Conservation (phyloP, 2,329 filamentous ascomycete species). For the Microsporum audouinii region DNA sequence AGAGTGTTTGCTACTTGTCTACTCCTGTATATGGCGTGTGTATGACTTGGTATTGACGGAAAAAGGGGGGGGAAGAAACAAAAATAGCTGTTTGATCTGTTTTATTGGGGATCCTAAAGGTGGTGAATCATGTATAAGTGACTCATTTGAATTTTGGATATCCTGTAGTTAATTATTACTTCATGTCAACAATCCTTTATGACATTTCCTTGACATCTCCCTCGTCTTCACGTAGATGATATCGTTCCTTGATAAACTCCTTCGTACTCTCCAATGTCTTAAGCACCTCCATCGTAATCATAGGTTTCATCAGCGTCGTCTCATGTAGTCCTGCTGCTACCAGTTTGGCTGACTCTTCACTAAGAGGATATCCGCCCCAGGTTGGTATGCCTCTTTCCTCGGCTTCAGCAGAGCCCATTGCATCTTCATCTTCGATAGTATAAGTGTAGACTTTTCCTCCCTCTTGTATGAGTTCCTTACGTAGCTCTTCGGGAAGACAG, state of each 20-base stretch:
- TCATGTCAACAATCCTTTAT: background rate
- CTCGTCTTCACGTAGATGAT: background rate
- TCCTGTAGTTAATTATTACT: background rate
- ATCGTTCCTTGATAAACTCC: background rate
- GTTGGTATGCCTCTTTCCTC: background rate
- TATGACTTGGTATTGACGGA: background rate
- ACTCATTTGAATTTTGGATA: background rate
- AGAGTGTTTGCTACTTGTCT: background rate
- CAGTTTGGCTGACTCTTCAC: constrained; percentile 1
- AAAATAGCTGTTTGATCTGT: background rate
- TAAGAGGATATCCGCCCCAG: background rate
- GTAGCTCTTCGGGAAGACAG: background rate
- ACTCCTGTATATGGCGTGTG: background rate
- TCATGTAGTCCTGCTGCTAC: constrained; percentile 1
- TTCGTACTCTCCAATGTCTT: background rate
- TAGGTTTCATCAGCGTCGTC: background rate
- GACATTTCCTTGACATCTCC: background rate
- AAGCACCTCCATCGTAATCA: constrained; percentile 1
- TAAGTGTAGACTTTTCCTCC: constrained; percentile 1
- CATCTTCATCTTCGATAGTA: background rate
- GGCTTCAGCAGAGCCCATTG: background rate
- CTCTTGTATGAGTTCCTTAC: background rate
- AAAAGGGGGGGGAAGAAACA: background rate
- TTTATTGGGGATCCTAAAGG: background rate
- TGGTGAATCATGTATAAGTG: background rate